Evolutionary conservation across 1,139 yeast species (phyloP).

Genomic region (Sugiyamaella paludigena): DNA sequence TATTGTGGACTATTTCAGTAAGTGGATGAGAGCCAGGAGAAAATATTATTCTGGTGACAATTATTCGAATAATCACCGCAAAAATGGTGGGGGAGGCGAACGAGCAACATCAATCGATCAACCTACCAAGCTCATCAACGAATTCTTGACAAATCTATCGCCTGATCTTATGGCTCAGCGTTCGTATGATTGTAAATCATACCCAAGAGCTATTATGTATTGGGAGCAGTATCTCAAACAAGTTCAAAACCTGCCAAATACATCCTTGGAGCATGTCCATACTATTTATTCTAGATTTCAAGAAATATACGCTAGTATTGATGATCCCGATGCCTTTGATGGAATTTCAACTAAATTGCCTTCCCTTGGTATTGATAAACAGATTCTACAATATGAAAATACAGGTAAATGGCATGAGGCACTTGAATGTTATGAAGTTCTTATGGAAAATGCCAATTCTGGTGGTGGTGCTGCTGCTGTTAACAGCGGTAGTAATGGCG

Average conservation of each 20-base stretch:
- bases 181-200: constrained; percentile 80
- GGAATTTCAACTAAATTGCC: constrained; percentile 80
- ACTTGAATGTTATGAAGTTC: constrained; percentile 75
- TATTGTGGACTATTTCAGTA: constrained; percentile 78
- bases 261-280: constrained; percentile 35
- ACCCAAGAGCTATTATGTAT: constrained; percentile 85
- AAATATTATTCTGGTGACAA: constrained; percentile 13
- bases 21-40: constrained; percentile 56
- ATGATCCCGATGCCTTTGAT: constrained; percentile 86
- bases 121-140: constrained; percentile 35
- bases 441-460: constrained; percentile 43
- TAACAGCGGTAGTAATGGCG: too few relatives aligned
- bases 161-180: constrained; percentile 69
- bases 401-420: constrained; percentile 88
- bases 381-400: constrained; percentile 75
- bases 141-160: constrained; percentile 56
- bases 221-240: constrained; percentile 70
- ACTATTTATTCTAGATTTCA: constrained; percentile 48
- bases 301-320: constrained; percentile 78
- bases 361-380: constrained; percentile 64
- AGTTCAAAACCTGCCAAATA: constrained; percentile 31
- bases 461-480: background rate
- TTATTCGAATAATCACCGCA: constrained; percentile 1
- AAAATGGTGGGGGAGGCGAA: too few relatives aligned
- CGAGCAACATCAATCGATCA: constrained; percentile 17